Conservation (phyloP, 1,139 yeast species). For the Suzukiozyma palmioleophila region DNA sequence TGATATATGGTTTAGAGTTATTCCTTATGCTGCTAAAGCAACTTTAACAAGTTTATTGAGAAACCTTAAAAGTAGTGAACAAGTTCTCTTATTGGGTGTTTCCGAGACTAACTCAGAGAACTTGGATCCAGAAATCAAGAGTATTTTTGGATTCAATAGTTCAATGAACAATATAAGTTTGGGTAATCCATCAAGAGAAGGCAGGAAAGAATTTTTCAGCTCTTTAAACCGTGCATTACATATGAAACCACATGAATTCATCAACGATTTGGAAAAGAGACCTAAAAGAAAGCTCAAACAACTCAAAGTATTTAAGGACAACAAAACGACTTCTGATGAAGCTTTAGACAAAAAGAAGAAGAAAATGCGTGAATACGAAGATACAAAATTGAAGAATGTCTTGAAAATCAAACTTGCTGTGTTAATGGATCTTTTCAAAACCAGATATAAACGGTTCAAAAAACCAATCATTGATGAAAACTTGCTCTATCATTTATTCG, state of each 20-base stretch:
- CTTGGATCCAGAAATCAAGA: constrained; percentile 35
- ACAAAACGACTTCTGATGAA: constrained; percentile 10
- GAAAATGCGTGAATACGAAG: constrained; percentile 60
- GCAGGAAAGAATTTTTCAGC: constrained; percentile 51
- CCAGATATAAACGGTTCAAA: constrained; percentile 80
- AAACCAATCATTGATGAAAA: constrained; percentile 86
- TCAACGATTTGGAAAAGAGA: constrained; percentile 47
- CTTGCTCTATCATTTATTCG: constrained; percentile 71
- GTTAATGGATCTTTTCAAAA: constrained; percentile 84
- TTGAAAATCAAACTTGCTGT: constrained; percentile 83
- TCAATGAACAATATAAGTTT: constrained; percentile 47
- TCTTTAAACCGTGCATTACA: constrained; percentile 51
- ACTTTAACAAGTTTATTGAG: constrained; percentile 69
- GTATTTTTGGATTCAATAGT: constrained; percentile 49
- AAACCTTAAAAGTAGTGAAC: constrained; percentile 67
- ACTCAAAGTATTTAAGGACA: constrained; percentile 23
- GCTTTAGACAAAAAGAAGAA: constrained; percentile 26
- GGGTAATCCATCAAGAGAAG: constrained; percentile 32
- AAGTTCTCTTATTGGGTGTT: constrained; percentile 72
- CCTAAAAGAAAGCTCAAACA: constrained; percentile 45
- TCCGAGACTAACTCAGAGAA: constrained; percentile 45
- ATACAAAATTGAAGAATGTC: constrained; percentile 77
- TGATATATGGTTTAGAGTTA: constrained; percentile 69
- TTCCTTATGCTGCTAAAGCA: constrained; percentile 66
- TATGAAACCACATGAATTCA: constrained; percentile 63